These are phyloP conservation scores for Moesziomyces sp. DNA, from an alignment of 1,284 basidiomycete genomes.

Conservation along the genomic window DNA sequence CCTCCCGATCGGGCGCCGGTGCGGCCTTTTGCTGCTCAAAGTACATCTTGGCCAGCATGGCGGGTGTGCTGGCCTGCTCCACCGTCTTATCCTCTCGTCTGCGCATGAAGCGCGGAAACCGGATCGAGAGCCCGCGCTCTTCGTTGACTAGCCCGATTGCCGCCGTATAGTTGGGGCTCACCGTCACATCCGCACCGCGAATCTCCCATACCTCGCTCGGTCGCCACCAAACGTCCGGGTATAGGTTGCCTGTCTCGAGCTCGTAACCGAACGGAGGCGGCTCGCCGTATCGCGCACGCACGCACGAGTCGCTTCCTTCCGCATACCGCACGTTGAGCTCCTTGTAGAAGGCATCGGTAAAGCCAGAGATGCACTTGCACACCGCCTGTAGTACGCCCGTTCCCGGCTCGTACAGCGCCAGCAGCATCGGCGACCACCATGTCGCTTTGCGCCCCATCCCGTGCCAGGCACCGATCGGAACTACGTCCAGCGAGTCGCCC, in stretches of 20 bases:
- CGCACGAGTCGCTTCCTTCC: constrained; percentile 40
- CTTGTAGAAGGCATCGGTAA: constrained; percentile 86
- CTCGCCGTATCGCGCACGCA: constrained; percentile 23
- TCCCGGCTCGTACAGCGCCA: constrained; percentile 80
- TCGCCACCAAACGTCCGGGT: constrained; percentile 78
- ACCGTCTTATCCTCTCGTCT: constrained; percentile 55
- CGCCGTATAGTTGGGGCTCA: constrained; percentile 87
- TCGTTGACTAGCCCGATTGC: constrained; percentile 76
- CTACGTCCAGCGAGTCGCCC: constrained; percentile 69
- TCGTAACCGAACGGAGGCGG: constrained; percentile 41
- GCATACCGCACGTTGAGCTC: constrained; percentile 47
- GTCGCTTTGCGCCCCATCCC: constrained; percentile 89
- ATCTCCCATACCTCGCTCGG: constrained; percentile 80
- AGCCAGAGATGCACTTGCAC: constrained; percentile 73
- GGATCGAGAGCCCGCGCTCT: constrained; percentile 73
- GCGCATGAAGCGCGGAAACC: constrained; percentile 69
- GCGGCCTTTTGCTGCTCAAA: constrained; percentile 50
- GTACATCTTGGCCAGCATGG: constrained; percentile 57
- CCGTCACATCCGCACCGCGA: constrained; percentile 81
- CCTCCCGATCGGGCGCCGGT: constrained; percentile 18
- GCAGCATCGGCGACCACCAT: constrained; percentile 92
- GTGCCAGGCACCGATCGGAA: constrained; percentile 77
- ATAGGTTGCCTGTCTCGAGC: constrained; percentile 72
- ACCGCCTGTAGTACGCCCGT: constrained; percentile 74
- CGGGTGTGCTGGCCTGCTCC: constrained; percentile 54